Evolutionary conservation across 208 protist genomes (phyloP), one percentile per base, ranked within the genome.

Genomic region (Naegleria lovaniensis): DNA sequence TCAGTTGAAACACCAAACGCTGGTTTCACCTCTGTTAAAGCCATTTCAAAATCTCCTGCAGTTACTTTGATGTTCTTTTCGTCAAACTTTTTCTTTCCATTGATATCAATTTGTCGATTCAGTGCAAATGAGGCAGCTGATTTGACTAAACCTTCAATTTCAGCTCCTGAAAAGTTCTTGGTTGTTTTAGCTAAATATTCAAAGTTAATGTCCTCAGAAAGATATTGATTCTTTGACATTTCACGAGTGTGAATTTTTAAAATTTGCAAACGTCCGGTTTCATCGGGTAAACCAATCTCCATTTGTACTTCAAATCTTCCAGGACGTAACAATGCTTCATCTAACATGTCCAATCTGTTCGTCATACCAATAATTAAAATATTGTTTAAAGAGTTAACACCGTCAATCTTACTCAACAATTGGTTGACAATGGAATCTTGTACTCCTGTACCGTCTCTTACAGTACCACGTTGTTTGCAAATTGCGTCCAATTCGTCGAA

Each of bases 401-500:
- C 98, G 91, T 99, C 97, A 88, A 99, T 99, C 94, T 99, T 99
- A 51, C 98, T 97, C 55, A 99, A 96, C 6, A 99, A 96, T 95
- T 99, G 99, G 94, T 99, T 99, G 2, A 99, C 99, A 29, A 99
- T 96, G 48, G 97, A 98, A 94, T 99, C 98, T 88, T 94, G 95
- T 11, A 99, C 98, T 85, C 99, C 99, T 5, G 98, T 99, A 48
- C 95, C 97, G 92, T 97, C 96, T 29, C 94, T 93, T 13, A 94
- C 93, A 5, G 95, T 95, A 67, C 98, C 98, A 91, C 98, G 94
- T 93, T 98, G 94, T 93, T 99, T 99, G 93, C 98, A 99, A 92
- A 99, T 99, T 58, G 99, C 98, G 94, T 99, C 99, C 93, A 99
- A 98, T 94, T 99, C 99, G 95, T 99, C 99, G 91, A 99, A 99